Conservation (phyloP, 257 asterid genomes). For the Solanum habrochaites region DNA sequence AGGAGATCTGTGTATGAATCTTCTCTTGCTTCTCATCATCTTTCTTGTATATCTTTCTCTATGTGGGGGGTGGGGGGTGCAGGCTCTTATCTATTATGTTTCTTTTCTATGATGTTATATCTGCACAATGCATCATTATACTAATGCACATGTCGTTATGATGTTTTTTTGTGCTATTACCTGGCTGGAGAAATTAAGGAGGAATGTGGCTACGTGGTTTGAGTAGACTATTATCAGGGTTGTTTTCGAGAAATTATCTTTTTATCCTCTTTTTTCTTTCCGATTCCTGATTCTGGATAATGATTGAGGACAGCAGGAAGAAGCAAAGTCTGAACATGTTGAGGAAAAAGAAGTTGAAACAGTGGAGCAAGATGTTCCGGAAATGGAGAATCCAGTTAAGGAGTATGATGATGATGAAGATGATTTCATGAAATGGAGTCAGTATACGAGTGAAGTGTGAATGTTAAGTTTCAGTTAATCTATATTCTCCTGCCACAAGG, state of each 20-base stretch:
- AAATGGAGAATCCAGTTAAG: slow-evolving; percentile 22
- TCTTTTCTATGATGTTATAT: background rate
- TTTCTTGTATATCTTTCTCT: background rate
- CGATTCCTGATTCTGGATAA: background rate
- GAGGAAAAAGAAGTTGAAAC: slow-evolving; percentile 17
- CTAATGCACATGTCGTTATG: background rate
- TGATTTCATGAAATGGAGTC: slow-evolving; percentile 31
- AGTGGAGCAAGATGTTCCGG: slow-evolving; percentile 6
- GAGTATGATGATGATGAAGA: slow-evolving; percentile 34
- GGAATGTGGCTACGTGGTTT: background rate
- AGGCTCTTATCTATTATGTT: background rate
- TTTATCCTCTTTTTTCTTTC: background rate
- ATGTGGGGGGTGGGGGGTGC: background rate
- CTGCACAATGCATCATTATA: background rate
- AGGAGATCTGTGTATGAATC: slow-evolving; percentile 21
- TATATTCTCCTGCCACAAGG: background rate
- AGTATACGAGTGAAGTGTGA: slow-evolving; percentile 34
- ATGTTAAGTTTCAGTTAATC: background rate
- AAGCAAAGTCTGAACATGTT: slow-evolving; percentile 15
- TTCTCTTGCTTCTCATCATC: background rate
- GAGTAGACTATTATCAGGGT: background rate
- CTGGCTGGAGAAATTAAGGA: background rate
- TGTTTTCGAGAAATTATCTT: background rate
- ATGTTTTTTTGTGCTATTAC: background rate
- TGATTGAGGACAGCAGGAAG: slow-evolving; percentile 28